Base-by-base conservation (phyloP, 441 rosid genomes). In the Macaranga tanarius region DNA sequence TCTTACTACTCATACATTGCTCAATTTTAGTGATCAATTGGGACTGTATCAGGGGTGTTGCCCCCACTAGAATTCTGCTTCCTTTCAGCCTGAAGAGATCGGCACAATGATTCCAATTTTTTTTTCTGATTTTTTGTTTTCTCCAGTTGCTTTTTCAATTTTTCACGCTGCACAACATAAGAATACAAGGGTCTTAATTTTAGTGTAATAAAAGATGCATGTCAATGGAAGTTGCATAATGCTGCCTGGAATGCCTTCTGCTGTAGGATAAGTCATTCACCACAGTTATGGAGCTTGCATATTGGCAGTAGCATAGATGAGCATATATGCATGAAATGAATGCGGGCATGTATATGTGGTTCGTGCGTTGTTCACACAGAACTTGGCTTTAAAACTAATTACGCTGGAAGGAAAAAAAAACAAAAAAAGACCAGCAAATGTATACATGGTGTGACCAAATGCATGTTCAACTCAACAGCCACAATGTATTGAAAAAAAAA, bases 1-100 rank as follows among this genome's bases (percentile, higher is more conserved):
- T 57, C 26, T 15, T 25, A 47, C 50, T 48, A 12, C 52, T 67
- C 42, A 1, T 28, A 23, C 61, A 52, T 56, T 31, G 45, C 26
- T 31, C 54, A 25, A 57, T 31, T 50, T 65, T 58, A 34, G 26
- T 48, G 63, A 68, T 78, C 75, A 71, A 23, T 25, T 23, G 74
- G 40, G 9, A 65, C 64, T 17, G 84, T 56, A 25, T 81, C 86
- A 0, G 81, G 55, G 73, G 56, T 65, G 77, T 55, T 83, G 75
- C 79, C 56, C 40, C 50, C 80, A 2, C 31, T 59, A 0, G 84
- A 63, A 65, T 76, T 82, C 73, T 84, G 95, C 76, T 88, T 94
- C 85, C 97, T 86, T 81, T 94, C 94, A 4, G 95, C 94, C 78
- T 90, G 99, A 75, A 94, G 97, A 16, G 97, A 88, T 69, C 99